phyloP scores from a whole-genome alignment of 2,329 filamentous ascomycete genomes.

The Fusarium buxicola region DNA sequence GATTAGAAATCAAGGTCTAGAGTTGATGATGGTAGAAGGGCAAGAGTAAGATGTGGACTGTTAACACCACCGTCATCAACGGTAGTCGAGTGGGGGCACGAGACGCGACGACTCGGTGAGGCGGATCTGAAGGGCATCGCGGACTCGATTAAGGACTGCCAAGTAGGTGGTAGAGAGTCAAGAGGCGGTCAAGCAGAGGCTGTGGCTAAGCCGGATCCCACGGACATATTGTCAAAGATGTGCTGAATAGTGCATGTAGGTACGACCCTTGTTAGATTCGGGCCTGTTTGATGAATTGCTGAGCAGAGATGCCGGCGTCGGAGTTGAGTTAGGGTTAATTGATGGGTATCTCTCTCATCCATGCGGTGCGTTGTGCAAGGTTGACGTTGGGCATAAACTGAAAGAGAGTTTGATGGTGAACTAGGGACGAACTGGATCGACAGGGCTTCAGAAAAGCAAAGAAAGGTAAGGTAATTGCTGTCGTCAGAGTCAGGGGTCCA shows the following conservation, averaged over 20 bases:
- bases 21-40: background rate
- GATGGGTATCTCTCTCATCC: background rate
- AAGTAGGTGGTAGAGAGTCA: background rate
- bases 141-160: background rate
- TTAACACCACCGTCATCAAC: background rate
- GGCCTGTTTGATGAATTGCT: constrained; percentile 7
- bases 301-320: constrained; percentile 17
- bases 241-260: background rate
- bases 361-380: background rate
- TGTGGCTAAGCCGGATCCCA: background rate
- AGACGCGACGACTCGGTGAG: background rate
- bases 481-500: constrained; percentile 12
- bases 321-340: constrained; percentile 23
- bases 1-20: constrained; percentile 40
- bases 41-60: background rate
- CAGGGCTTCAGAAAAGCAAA: constrained; percentile 6
- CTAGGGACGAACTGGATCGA: constrained; percentile 7
- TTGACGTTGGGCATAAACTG: too few species aligned
- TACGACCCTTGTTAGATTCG: background rate
- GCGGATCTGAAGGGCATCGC: background rate
- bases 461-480: background rate
- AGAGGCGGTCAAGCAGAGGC: background rate
- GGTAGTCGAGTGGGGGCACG: background rate
- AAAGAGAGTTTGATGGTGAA: constrained; percentile 1
- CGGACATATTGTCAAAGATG: constrained; percentile 1